Percentiles rank a stretch among this genome's conserved stretches.
phyloP scores from a whole-genome alignment of 108 stramenopile species.

The Cyclotella baltica region DNA sequence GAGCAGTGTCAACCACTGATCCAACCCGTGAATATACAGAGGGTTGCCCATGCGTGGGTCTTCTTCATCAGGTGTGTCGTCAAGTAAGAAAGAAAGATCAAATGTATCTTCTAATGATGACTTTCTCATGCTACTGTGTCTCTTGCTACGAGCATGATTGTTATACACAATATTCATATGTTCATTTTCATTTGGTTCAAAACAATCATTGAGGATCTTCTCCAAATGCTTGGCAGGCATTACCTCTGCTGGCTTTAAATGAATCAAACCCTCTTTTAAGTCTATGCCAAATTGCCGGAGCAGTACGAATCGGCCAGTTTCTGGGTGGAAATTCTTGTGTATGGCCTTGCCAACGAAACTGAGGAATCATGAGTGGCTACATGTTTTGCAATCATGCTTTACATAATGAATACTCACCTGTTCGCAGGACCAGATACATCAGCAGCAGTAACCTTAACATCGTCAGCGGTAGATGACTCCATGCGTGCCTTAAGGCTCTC shows the following conservation, averaged over 20 bases:
- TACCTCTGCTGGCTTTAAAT: slow-evolving; percentile 57
- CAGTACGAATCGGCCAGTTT: slow-evolving; percentile 64
- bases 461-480: slow-evolving; percentile 5
- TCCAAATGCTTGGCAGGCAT: slow-evolving; percentile 56
- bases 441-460: slow-evolving; percentile 34
- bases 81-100: not conserved
- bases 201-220: slow-evolving; percentile 24
- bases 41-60: slow-evolving; percentile 14
- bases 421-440: slow-evolving; percentile 61
- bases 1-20: slow-evolving; percentile 43
- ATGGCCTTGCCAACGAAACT: slow-evolving; percentile 72
- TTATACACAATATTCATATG: not conserved
- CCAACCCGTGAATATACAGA: slow-evolving; percentile 27
- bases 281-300: slow-evolving; percentile 56
- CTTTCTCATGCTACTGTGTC: not conserved
- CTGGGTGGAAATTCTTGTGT: slow-evolving; percentile 77
- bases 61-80: slow-evolving; percentile 1
- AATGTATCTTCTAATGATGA: slow-evolving; percentile 24
- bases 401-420: no score
- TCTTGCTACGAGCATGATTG: not conserved
- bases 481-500: slow-evolving; percentile 28
- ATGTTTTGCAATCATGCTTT: no score
- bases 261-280: slow-evolving; percentile 45
- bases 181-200: slow-evolving; percentile 3
- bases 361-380: no score